Conservation (phyloP, 768 basidiomycete species). For the Podaxis rugospora region DNA sequence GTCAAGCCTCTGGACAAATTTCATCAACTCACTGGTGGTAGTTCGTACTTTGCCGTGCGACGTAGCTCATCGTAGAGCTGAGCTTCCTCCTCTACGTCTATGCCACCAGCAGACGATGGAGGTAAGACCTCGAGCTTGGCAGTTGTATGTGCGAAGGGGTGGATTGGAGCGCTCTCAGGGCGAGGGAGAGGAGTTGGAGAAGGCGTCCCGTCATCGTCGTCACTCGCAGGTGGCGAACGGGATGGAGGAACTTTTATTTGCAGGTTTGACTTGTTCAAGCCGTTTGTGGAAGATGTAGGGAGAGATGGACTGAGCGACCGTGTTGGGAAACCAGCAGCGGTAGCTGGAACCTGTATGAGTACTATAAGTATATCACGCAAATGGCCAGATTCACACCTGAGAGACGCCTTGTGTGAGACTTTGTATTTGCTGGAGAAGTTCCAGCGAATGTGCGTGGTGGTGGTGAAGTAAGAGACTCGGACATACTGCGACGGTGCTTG, state of each 20-base stretch:
- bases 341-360: neutral
- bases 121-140: slow-evolving; percentile 52
- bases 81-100: slow-evolving; percentile 68
- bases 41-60: slow-evolving; percentile 29
- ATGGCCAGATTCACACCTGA: neutral
- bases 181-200: slow-evolving; percentile 4
- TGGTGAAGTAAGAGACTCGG: neutral
- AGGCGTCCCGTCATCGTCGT: neutral
- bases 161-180: slow-evolving; percentile 14
- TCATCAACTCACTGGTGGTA: neutral
- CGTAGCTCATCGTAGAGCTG: slow-evolving; percentile 62
- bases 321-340: slow-evolving; percentile 7
- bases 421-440: neutral
- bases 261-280: neutral
- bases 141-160: slow-evolving; percentile 45
- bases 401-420: neutral
- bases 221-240: neutral
- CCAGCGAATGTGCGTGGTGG: neutral
- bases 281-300: neutral
- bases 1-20: neutral
- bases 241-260: slow-evolving; percentile 1
- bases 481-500: neutral
- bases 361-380: neutral
- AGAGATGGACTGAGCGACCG: neutral
- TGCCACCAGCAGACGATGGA: slow-evolving; percentile 24